Conservation (phyloP, 1,284 basidiomycete genomes). For the Wallemia ichthyophaga region DNA sequence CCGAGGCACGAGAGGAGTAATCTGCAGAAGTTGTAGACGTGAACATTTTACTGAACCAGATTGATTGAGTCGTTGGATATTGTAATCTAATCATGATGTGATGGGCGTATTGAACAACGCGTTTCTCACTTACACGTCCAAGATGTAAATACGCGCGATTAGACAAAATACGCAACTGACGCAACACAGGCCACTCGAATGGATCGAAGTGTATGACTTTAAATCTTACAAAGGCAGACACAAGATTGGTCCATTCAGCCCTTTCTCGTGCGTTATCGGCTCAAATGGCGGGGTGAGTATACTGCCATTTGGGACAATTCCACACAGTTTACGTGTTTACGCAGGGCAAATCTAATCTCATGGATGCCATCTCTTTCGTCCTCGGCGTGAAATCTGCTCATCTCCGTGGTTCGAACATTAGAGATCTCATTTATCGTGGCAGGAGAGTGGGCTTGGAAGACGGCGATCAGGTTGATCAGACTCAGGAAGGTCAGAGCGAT, state of each 20-base stretch:
- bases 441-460: conserved; percentile 30
- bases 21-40: background rate
- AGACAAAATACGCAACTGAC: background rate
- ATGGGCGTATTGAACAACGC: background rate
- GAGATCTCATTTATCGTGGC: conserved; percentile 82
- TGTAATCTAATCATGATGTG: background rate
- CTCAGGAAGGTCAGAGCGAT: conserved; percentile 25
- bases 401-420: conserved; percentile 68
- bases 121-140: background rate
- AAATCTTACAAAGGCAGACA: conserved; percentile 76
- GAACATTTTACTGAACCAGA: background rate
- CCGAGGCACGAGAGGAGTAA: background rate
- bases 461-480: conserved; percentile 17
- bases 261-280: conserved; percentile 85
- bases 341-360: conserved; percentile 83
- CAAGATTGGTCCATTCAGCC: conserved; percentile 61
- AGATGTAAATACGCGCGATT: background rate
- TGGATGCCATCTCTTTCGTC: conserved; percentile 99
- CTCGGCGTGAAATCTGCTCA: conserved; percentile 83
- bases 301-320: conserved; percentile 2
- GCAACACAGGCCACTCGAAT: conserved; percentile 15
- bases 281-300: conserved; percentile 61
- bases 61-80: background rate
- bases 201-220: conserved; percentile 66
- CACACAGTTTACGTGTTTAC: too few species aligned